Evolutionary conservation across 1,139 yeast genomes (phyloP), one percentile per base, ranked within the genome.

Genomic region (Arxiozyma bovina): DNA sequence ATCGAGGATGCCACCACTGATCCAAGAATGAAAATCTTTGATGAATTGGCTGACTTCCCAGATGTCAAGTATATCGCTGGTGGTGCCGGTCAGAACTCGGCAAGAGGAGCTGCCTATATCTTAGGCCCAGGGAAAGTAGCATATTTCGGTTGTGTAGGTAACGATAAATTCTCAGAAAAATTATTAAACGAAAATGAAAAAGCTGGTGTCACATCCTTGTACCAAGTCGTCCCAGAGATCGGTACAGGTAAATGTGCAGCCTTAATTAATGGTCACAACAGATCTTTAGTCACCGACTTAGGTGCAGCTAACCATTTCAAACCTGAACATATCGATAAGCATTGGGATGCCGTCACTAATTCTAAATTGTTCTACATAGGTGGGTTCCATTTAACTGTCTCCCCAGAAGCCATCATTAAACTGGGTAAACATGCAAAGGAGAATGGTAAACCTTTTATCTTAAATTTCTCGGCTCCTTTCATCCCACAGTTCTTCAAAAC

Each of bases 171-270:
- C 74, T 83, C 94, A 55, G 90, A 86, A 59, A 82, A 84, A 72
- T 81, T 94, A 71, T 74, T 77, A 56, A 83, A 81, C 68, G 98
- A 97, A 71, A 93, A 93, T 75, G 76, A 79, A 58, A 76, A 81
- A 60, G 96, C 95, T 63, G 99, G 98, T 64, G 89, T 94, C 65
- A 76, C 80, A 69, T 85, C 97, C 56, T 79, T 82, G 65, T 93
- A 94, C 78, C 87, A 86, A 79, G 82, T 87, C 64, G 88, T 85
- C 70, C 79, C 79, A 51, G 80, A 77, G 54, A 73, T 80, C 62
- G 88, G 91, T 62, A 94, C 99, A 57, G 99, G 99, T 67, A 93
- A 91, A 73, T 93, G 99, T 77, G 99, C 98, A 58, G 99, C 96
- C 61, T 79, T 94, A 69, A 87, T 93, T 71, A 84, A 84, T 58